Conservation (phyloP, 1,284 basidiomycete genomes). For the Leccinum griseonigrum region DNA sequence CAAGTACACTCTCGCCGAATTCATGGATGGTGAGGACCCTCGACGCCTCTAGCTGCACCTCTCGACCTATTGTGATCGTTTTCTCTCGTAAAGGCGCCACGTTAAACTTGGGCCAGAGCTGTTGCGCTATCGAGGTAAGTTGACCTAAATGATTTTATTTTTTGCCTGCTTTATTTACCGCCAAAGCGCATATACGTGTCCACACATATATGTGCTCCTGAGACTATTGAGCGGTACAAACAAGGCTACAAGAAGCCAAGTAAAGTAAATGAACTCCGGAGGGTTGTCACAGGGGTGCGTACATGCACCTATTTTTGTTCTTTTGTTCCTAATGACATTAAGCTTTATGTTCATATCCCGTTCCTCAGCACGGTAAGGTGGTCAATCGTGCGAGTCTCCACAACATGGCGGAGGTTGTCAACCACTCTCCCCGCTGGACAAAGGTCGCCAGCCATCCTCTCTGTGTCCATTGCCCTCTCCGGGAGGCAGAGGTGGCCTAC, state of each 20-base stretch:
- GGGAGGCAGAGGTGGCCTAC: too few species aligned
- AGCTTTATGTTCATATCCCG: background rate
- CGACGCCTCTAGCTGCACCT: too few species aligned
- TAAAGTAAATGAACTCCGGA: background rate
- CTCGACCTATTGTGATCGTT: background rate
- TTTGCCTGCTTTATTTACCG: background rate
- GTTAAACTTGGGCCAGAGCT: conserved; percentile 96
- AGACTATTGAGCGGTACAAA: background rate
- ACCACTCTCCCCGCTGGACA: too few species aligned
- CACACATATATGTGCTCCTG: background rate
- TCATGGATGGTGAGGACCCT: conserved; percentile 73
- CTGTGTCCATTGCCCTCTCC: too few species aligned
- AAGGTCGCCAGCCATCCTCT: too few species aligned
- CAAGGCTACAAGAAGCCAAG: background rate
- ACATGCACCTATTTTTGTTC: background rate
- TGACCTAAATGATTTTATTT: too few species aligned
- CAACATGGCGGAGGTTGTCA: too few species aligned
- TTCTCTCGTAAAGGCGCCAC: conserved; percentile 60
- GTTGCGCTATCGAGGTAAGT: conserved; percentile 77
- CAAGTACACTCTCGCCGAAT: conserved; percentile 77
- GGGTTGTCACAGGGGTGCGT: background rate
- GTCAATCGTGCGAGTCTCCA: too few species aligned
- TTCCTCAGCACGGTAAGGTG: too few species aligned
- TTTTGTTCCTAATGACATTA: background rate
- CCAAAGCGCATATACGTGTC: conserved; percentile 47